Evolutionary conservation across 495 filamentous ascomycete species (phyloP).

Genomic region (Polyplosphaeria fusca): DNA sequence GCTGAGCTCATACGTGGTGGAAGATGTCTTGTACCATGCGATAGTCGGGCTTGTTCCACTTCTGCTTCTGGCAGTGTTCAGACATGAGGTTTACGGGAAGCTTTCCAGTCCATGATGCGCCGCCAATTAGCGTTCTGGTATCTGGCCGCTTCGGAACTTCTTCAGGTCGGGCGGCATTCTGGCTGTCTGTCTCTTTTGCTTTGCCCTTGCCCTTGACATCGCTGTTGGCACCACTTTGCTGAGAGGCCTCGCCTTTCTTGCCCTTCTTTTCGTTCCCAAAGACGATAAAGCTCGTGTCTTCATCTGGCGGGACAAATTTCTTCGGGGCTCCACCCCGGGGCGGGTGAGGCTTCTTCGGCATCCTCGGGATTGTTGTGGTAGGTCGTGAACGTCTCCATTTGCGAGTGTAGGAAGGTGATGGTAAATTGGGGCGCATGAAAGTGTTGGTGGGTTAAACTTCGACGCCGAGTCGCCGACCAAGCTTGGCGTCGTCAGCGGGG

Average conservation of each 20-base stretch:
- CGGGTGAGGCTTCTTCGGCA: slow-evolving; percentile 35
- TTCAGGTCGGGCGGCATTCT: slow-evolving; percentile 39
- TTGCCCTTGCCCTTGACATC: slow-evolving; percentile 19
- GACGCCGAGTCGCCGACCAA: no score
- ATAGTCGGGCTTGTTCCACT: slow-evolving; percentile 93
- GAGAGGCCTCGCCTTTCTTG: slow-evolving; percentile 41
- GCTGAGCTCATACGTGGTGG: slow-evolving; percentile 18
- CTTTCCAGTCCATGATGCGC: slow-evolving; percentile 96
- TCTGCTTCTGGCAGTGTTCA: slow-evolving; percentile 92
- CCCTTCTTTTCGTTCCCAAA: slow-evolving; percentile 62
- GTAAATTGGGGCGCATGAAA: no score
- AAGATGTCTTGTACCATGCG: slow-evolving; percentile 53
- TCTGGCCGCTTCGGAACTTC: slow-evolving; percentile 72
- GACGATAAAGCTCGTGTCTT: slow-evolving; percentile 63
- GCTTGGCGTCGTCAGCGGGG: no score
- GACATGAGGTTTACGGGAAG: slow-evolving; percentile 87
- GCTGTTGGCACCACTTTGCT: slow-evolving; percentile 13
- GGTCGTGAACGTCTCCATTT: background rate
- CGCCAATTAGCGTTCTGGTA: slow-evolving; percentile 84
- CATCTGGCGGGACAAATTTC: slow-evolving; percentile 34
- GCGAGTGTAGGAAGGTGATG: no score
- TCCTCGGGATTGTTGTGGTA: background rate
- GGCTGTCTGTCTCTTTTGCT: slow-evolving; percentile 36
- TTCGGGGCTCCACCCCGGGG: slow-evolving; percentile 35
- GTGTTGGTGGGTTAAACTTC: no score